A percentile compares a stretch with the other conserved stretches of the same genome.
phyloP scores from a whole-genome alignment of 306 rosid genomes.

The Benincasa hispida region DNA sequence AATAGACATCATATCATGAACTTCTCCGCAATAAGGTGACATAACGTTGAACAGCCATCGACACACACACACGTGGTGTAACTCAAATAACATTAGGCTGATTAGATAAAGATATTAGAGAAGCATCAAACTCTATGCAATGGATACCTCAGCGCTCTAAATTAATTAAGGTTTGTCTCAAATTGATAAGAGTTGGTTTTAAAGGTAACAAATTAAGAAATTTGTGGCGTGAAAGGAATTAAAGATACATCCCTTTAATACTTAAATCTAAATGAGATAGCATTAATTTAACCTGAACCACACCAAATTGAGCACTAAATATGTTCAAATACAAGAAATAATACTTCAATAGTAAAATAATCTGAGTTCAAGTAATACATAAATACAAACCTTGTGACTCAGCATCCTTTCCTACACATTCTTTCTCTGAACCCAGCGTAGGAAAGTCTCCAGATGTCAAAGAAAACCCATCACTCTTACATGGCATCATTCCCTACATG shows the following conservation, averaged over 20 bases:
- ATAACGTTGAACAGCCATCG: background rate
- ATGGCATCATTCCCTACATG: constrained; percentile 46
- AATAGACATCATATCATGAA: background rate
- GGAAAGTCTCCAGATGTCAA: constrained; percentile 92
- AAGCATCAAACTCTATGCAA: background rate
- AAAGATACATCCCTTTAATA: background rate
- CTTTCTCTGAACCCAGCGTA: constrained; percentile 87
- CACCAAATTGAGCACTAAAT: background rate
- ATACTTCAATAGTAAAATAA: background rate
- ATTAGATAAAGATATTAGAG: background rate
- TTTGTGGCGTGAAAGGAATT: background rate
- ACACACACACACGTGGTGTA: background rate
- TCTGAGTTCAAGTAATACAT: constrained; percentile 4
- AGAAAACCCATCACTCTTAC: constrained; percentile 63
- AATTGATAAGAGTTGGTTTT: background rate
- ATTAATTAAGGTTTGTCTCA: background rate
- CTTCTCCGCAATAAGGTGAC: background rate
- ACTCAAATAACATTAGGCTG: background rate
- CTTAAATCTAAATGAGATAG: background rate
- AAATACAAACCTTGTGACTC: constrained; percentile 50
- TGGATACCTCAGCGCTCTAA: background rate
- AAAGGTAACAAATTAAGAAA: background rate
- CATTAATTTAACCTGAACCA: background rate
- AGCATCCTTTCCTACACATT: constrained; percentile 39
- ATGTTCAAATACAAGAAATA: background rate